Evolutionary conservation across 257 asterid genomes (phyloP).

Genomic region (Striga asiatica): DNA sequence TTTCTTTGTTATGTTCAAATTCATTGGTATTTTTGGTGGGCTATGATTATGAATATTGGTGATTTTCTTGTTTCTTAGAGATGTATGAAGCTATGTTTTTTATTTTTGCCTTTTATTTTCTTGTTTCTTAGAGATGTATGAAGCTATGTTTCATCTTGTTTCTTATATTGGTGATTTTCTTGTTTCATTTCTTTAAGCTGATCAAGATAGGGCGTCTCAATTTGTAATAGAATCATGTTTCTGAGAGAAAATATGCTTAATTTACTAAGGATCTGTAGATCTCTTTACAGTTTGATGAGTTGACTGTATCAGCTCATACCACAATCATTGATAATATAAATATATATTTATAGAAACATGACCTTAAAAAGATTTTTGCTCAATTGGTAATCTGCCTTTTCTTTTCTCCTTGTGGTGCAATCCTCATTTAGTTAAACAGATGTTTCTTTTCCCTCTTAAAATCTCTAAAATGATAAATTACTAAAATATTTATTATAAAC

Average conservation of each 20-base stretch:
- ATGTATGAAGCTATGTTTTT: not conserved
- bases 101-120: not conserved
- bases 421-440: too few species aligned
- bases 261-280: slow-evolving; percentile 31
- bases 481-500: not conserved
- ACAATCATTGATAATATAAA: too few species aligned
- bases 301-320: too few species aligned
- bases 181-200: not conserved
- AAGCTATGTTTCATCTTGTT: not conserved
- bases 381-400: too few species aligned
- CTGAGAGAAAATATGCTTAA: too few species aligned
- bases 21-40: not conserved
- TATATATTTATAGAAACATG: too few species aligned
- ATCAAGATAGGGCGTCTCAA: not conserved
- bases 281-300: slow-evolving; percentile 10
- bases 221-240: slow-evolving; percentile 4
- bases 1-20: not conserved
- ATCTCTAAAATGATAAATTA: too few species aligned
- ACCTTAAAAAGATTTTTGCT: too few species aligned
- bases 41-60: not conserved
- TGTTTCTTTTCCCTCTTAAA: too few species aligned
- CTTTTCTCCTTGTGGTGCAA: too few species aligned
- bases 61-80: not conserved
- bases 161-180: not conserved
- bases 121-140: not conserved